A percentile compares a stretch with the other conserved stretches of the same genome.
Evolutionary conservation across 2,329 filamentous ascomycete genomes (phyloP).

Genomic region (Scedosporium aurantiacum): DNA sequence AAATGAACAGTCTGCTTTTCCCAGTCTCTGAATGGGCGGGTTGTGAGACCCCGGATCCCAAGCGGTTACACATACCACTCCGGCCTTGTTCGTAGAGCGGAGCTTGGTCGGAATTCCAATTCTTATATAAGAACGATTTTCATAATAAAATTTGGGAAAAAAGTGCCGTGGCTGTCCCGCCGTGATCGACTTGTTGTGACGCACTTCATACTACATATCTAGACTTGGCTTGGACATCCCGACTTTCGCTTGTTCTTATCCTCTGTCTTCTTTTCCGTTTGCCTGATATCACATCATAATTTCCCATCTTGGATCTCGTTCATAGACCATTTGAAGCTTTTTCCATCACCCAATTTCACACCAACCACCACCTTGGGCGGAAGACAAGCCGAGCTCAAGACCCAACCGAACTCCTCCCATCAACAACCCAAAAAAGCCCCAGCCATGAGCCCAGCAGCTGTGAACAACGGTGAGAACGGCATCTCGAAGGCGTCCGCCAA

Average conservation of each 20-base stretch:
- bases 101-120: background rate
- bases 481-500: background rate
- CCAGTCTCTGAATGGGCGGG: background rate
- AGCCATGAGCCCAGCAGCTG: slow-evolving; percentile 25
- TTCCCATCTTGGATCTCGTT: too few relatives aligned
- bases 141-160: background rate
- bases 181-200: background rate
- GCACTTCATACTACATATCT: background rate
- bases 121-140: background rate
- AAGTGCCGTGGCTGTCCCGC: background rate
- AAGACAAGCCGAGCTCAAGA: background rate
- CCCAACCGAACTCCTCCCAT: background rate
- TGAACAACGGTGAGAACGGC: slow-evolving; percentile 15
- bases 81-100: background rate
- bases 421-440: background rate
- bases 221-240: background rate
- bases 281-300: background rate
- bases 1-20: background rate
- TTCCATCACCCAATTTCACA: background rate
- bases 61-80: background rate
- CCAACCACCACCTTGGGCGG: background rate
- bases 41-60: background rate
- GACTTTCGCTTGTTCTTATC: background rate
- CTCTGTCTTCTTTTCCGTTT: background rate
- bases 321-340: too few relatives aligned